Percentiles rank a stretch among this genome's conserved stretches.
phyloP scores from a whole-genome alignment of 1,284 basidiomycete species.

The Coniferiporia sulphurascens region DNA sequence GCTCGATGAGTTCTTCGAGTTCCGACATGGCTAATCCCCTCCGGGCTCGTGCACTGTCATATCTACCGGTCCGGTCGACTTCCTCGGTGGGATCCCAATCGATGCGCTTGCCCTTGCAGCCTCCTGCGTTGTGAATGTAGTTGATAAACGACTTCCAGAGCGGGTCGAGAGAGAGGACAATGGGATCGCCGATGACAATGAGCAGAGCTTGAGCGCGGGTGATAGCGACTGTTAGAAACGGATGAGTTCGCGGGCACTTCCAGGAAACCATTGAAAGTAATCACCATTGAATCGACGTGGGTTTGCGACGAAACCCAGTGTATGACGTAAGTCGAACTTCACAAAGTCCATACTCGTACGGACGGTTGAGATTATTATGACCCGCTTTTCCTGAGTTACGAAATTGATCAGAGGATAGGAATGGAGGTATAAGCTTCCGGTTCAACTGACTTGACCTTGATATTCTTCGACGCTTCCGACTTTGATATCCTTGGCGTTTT shows the following conservation, averaged over 20 bases:
- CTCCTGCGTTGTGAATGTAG: conserved; percentile 40
- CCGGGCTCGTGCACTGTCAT: conserved; percentile 8
- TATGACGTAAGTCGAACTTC: conserved; percentile 37
- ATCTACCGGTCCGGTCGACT: conserved; percentile 24
- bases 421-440: not conserved
- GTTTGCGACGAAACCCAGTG: conserved; percentile 43
- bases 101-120: conserved; percentile 43
- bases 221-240: conserved; percentile 27
- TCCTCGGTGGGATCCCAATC: conserved; percentile 44
- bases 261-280: not conserved
- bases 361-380: conserved; percentile 44
- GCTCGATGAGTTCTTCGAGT: conserved; percentile 19
- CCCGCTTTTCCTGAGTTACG: conserved; percentile 30
- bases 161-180: conserved; percentile 44
- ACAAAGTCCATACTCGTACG: conserved; percentile 36
- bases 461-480: conserved; percentile 61
- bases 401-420: not conserved
- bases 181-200: conserved; percentile 52
- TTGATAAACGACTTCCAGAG: conserved; percentile 52
- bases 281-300: conserved; percentile 43
- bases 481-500: conserved; percentile 36
- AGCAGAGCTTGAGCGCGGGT: conserved; percentile 54
- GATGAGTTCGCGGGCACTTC: not conserved
- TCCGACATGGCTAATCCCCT: conserved; percentile 5
- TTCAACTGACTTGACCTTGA: conserved; percentile 48